Evolutionary conservation across 108 stramenopile species (phyloP).

Genomic region (Thalassiosira profunda): DNA sequence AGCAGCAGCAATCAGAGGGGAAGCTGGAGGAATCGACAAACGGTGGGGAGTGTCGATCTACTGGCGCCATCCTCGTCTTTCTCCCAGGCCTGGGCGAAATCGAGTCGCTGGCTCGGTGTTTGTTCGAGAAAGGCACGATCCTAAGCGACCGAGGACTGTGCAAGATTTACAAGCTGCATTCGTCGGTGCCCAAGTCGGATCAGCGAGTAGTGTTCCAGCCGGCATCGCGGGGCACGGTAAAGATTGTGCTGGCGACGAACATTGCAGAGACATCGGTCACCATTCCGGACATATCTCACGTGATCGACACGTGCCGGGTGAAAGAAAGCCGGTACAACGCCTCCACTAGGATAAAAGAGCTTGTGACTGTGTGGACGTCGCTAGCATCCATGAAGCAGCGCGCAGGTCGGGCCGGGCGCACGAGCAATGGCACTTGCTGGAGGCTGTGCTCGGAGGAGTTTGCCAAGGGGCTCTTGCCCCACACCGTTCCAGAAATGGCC

Average conservation of each 20-base stretch:
- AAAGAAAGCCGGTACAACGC: slow-evolving; percentile 84
- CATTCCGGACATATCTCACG: slow-evolving; percentile 64
- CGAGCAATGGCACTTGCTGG: slow-evolving; percentile 77
- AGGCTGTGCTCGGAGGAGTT: slow-evolving; percentile 69
- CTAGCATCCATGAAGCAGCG: slow-evolving; percentile 79
- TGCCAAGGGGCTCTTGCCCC: slow-evolving; percentile 39
- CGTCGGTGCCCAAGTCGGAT: slow-evolving; percentile 61
- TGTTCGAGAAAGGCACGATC: slow-evolving; percentile 26
- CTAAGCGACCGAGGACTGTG: slow-evolving; percentile 21
- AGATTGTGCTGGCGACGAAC: slow-evolving; percentile 90
- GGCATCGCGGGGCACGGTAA: slow-evolving; percentile 57
- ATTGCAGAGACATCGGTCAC: slow-evolving; percentile 79
- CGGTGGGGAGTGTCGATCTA: neutral
- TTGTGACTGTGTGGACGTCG: slow-evolving; percentile 70
- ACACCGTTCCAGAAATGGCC: slow-evolving; percentile 86
- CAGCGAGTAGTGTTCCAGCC: slow-evolving; percentile 77
- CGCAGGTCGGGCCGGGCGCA: slow-evolving; percentile 93
- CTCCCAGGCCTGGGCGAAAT: slow-evolving; percentile 89
- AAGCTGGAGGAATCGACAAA: neutral
- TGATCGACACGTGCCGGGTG: slow-evolving; percentile 81
- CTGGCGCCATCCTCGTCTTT: slow-evolving; percentile 90
- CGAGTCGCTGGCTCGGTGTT: slow-evolving; percentile 41
- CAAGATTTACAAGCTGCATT: slow-evolving; percentile 76
- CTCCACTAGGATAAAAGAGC: slow-evolving; percentile 64
- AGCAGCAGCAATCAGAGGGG: slow-evolving; percentile 31